Conservation (phyloP, 805 yeast species). For the Candida broadrunensis region DNA sequence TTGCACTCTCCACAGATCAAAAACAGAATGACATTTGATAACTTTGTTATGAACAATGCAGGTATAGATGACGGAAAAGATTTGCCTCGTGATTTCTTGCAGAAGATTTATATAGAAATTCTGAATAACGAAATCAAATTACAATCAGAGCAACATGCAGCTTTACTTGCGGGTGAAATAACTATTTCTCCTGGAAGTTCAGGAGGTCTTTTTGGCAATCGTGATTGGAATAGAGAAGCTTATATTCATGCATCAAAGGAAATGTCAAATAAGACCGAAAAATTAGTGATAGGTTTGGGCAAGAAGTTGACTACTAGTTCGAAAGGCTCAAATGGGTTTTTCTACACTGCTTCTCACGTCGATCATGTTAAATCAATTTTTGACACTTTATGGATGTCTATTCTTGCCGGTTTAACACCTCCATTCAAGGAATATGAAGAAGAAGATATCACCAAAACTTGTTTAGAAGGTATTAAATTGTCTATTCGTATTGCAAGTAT, state of each 20-base stretch:
- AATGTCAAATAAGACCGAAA: conserved; percentile 85
- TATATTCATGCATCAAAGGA: conserved; percentile 91
- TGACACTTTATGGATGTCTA: conserved; percentile 95
- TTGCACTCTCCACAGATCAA: conserved; percentile 86
- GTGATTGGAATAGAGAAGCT: conserved; percentile 74
- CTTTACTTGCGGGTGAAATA: conserved; percentile 67
- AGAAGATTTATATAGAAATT: conserved; percentile 73
- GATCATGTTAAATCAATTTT: conserved; percentile 92
- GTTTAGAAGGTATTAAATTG: conserved; percentile 83
- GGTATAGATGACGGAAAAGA: conserved; percentile 93
- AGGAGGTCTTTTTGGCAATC: conserved; percentile 63
- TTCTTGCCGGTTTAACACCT: conserved; percentile 89
- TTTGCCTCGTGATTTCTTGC: conserved; percentile 70
- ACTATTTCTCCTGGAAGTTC: conserved; percentile 25
- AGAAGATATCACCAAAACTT: conserved; percentile 58
- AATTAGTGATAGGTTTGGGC: conserved; percentile 67
- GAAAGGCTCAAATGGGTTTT: conserved; percentile 42
- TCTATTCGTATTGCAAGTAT: conserved; percentile 81
- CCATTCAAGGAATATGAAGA: conserved; percentile 90
- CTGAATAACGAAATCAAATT: conserved; percentile 81
- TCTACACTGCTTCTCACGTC: conserved; percentile 79
- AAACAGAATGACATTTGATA: conserved; percentile 82
- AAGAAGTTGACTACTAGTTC: conserved; percentile 29
- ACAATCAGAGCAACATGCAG: conserved; percentile 92
- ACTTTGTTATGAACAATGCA: conserved; percentile 78